These are phyloP conservation scores for Erysimum cheiranthoides DNA, from an alignment of 345 rosid genomes.

Conservation along the genomic window DNA sequence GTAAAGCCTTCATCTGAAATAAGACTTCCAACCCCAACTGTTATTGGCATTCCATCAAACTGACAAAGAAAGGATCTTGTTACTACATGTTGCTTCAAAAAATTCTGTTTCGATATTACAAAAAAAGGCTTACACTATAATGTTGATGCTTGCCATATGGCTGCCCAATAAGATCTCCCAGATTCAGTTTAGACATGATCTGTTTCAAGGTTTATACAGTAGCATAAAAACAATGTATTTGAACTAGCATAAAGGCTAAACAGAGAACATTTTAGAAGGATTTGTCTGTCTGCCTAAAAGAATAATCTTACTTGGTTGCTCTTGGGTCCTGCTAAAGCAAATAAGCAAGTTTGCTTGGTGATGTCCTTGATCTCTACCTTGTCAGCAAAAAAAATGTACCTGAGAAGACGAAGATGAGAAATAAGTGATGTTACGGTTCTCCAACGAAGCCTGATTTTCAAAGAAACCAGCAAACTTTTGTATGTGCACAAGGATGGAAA, in stretches of 20 bases:
- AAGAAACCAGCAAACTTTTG: not conserved
- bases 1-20: slow-evolving; percentile 80
- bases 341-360: slow-evolving; percentile 79
- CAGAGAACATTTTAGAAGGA: slow-evolving; percentile 31
- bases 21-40: slow-evolving; percentile 77
- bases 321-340: slow-evolving; percentile 70
- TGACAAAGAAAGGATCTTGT: slow-evolving; percentile 38
- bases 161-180: slow-evolving; percentile 75
- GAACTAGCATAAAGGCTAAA: slow-evolving; percentile 30
- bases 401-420: slow-evolving; percentile 37
- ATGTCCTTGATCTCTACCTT: slow-evolving; percentile 84
- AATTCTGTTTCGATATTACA: not conserved
- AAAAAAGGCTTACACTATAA: slow-evolving; percentile 66
- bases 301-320: slow-evolving; percentile 62
- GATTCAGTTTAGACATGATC: slow-evolving; percentile 72
- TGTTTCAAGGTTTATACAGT: slow-evolving; percentile 39
- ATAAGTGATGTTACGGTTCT: not conserved
- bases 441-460: not conserved
- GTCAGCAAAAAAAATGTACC: slow-evolving; percentile 90
- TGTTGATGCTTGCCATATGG: slow-evolving; percentile 80
- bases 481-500: slow-evolving; percentile 9
- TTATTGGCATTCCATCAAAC: slow-evolving; percentile 82
- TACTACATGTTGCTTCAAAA: not conserved
- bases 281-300: slow-evolving; percentile 13
- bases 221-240: slow-evolving; percentile 27